Evolutionary conservation across 106 monocot species (phyloP).

Genomic region (Dendrobium catenatum): DNA sequence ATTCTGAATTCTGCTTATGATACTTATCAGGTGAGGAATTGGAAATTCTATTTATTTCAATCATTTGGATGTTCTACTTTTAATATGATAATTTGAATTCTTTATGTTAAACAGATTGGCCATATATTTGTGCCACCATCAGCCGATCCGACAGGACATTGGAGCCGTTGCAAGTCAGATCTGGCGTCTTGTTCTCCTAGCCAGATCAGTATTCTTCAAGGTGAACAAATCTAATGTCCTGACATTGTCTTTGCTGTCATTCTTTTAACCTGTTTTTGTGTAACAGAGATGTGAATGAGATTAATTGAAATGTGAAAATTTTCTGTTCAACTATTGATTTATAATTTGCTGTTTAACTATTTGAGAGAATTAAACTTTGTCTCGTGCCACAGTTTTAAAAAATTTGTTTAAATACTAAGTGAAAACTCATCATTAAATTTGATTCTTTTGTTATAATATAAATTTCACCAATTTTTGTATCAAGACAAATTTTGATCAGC

Average conservation of each 20-base stretch:
- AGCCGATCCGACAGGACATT: conserved; percentile 49
- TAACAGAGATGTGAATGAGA: conserved; percentile 15
- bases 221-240: conserved; percentile 16
- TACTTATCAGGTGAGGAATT: conserved; percentile 56
- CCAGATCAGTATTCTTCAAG: conserved; percentile 64
- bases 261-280: neutral
- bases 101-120: conserved; percentile 43
- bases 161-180: conserved; percentile 62
- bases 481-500: no score
- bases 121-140: conserved; percentile 78
- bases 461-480: no score
- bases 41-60: neutral
- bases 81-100: neutral
- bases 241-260: neutral
- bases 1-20: conserved; percentile 91
- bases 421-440: no score
- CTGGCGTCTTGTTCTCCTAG: conserved; percentile 30
- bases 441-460: no score
- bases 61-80: neutral
- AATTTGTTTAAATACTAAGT: no score
- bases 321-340: neutral
- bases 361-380: no score
- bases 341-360: neutral
- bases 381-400: no score
- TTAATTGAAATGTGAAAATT: neutral